Base-by-base conservation (phyloP, 805 yeast genomes). In the Myxozyma nipponensis region DNA sequence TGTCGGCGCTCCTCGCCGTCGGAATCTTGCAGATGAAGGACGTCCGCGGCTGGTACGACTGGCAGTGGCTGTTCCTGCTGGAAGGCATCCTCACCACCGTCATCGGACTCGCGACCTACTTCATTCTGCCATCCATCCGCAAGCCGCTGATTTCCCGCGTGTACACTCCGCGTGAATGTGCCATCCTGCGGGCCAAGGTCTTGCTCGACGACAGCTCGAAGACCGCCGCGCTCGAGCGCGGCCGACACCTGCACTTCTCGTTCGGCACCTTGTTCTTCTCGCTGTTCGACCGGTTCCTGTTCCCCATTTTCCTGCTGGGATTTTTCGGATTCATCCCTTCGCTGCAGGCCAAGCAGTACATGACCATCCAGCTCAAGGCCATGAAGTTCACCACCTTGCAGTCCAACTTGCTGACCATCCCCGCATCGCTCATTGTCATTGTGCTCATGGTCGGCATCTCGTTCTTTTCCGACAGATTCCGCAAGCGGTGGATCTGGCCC, bases 61-160 rank as follows among this genome's bases (percentile, higher is more conserved):
- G 88, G 88, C 70, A 75, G 49, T 83, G 83, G 80, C 67, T 83
- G 19, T 83, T 83, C 57, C 61, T 83, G 19, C 71, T 83, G 47
- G 58, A 54, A 28, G 88, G 88, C 4, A 42, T 73, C 3, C 56
- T 79, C 42, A 81, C 88, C 1, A 62, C 82, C 4, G 22, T 62
- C 1, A 70, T 83, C 56, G 88, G 87, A 2, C 36, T 78, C 24
- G 53, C 61, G 5, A 62, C 76, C 2, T 76, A 68, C 56, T 73
- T 70, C 54, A 51, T 71, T 45, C 78, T 81, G 83, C 81, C 80
- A 5, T 72, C 83, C 0, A 73, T 77, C 3, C 54, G 53, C 21
- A 39, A 44, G 22, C 17, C 34, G 24, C 23, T 50, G 19, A 28
- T 19, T 17, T 28, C 55, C 21, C 42, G 58, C 50, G 47, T 52